Base-by-base conservation (phyloP, 2,329 filamentous ascomycete species). In the Sporothrix phasma region DNA sequence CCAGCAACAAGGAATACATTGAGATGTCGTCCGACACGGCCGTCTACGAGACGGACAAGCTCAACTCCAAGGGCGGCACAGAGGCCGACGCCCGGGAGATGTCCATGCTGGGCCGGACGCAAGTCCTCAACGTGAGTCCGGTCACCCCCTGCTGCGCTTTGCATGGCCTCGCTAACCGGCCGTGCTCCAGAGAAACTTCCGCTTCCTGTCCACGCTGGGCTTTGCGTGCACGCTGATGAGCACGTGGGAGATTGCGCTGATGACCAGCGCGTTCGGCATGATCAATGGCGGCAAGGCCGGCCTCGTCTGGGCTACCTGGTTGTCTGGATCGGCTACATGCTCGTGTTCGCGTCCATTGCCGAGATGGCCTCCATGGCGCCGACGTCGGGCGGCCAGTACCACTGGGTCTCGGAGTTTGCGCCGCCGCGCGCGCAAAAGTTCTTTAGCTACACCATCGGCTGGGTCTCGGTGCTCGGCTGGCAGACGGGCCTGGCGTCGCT, bases 361-460 rank as follows among this genome's bases (percentile, higher is more conserved):
- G 78, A 79, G 70, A 74, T 79, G 66, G 75, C 76, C 1, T 79
- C 76, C 0, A 79, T 79, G 67, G 76, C 81, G 66, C 68, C 82
- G 69, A 69, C 84, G 68, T 64, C 80, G 0, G 83, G 82, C 53
- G 83, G 83, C 8, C 82, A 86, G 72, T 86, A 85, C 67, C 81
- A 84, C 69, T 85, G 82, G 81, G 81, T 84, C 0, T 81, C 79
- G 0, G 79, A 82, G 67, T 77, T 84, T 63, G 79, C 79, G 2
- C 79, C 81, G 0, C 72, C 72, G 1, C 73, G 73, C 19, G 76
- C 75, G 34, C 78, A 83, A 67, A 81, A 79, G 64, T 78, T 81
- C 59, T 73, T 85, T 5, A 84, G 81, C 67, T 85, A 85, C 69
- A 72, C 80, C 5, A 78, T 78, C 51, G 81, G 78, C 61, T 81